Percentiles rank a stretch among this genome's conserved stretches.
These are phyloP conservation scores for Metschnikowia orientalis DNA, from an alignment of 805 yeast genomes.

Conservation along the genomic window DNA sequence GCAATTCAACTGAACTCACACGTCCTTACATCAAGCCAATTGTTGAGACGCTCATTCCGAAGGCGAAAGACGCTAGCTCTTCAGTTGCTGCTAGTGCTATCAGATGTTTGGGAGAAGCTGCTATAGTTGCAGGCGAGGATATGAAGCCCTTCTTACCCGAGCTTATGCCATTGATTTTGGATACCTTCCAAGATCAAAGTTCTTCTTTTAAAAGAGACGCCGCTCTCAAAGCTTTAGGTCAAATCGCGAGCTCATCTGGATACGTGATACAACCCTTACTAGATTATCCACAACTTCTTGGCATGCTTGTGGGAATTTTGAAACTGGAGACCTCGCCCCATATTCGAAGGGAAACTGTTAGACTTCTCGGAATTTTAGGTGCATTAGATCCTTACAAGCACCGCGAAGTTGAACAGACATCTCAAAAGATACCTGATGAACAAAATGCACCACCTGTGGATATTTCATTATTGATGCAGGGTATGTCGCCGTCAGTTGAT, in stretches of 20 bases:
- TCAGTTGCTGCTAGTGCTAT: conserved; percentile 86
- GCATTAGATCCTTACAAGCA: conserved; percentile 96
- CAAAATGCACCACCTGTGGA: conserved; percentile 89
- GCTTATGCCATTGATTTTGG: conserved; percentile 83
- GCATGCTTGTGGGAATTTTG: conserved; percentile 74
- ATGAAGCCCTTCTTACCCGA: conserved; percentile 66
- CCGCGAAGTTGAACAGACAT: conserved; percentile 78
- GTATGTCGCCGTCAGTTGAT: conserved; percentile 87
- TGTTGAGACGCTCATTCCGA: conserved; percentile 76
- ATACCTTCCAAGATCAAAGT: conserved; percentile 87
- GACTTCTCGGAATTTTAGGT: conserved; percentile 87
- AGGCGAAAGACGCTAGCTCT: conserved; percentile 65
- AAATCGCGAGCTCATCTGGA: conserved; percentile 84
- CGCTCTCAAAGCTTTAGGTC: conserved; percentile 83
- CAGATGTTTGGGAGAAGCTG: conserved; percentile 81
- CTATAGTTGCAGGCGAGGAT: conserved; percentile 85
- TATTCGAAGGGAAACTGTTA: conserved; percentile 82
- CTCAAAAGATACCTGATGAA: conserved; percentile 54
- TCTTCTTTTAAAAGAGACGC: conserved; percentile 86
- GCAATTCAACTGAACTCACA: conserved; percentile 76
- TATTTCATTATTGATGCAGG: conserved; percentile 84
- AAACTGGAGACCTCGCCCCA: conserved; percentile 73
- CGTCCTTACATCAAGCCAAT: conserved; percentile 89
- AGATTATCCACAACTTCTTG: conserved; percentile 86
- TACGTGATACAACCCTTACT: conserved; percentile 90